Base-by-base conservation (phyloP, 2,329 filamentous ascomycete genomes). In the Alternaria burnsii region DNA sequence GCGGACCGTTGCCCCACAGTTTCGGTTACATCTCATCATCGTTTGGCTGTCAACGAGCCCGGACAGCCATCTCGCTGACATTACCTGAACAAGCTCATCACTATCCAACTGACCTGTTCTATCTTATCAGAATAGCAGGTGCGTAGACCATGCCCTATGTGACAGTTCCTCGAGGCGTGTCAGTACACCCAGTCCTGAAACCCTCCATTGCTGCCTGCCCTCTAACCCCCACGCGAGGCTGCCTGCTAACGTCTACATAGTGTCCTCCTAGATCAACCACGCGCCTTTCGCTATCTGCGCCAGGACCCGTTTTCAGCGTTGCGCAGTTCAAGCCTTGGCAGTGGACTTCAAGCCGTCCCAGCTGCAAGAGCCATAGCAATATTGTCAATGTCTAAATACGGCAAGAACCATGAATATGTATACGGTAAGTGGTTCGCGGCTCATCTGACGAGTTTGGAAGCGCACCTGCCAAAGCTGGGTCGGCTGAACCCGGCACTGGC, bases 341-440 rank as follows among this genome's bases (percentile, higher is more conserved):
- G 70, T 79, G 84, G 87, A 84, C 81, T 87, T 82, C 81, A 83
- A 85, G 76, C 83, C 66, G 71, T 66, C 51, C 62, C 65, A 46
- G 68, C 69, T 68, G 72, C 68, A 71, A 67, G 72, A 67, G 68
- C 67, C 65, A 69, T 65, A 78, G 78, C 82, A 78, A 79, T 88
- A 73, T 82, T 91, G 81, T 88, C 90, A 81, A 94, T 94, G 91
- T 90, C 91, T 79, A 89, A 89, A 81, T 94, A 93, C 85, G 84
- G 86, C 75, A 97, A 96, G 82, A 81, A 88, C 60, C 88, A 91
- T 79, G 85, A 90, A 79, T 90, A 90, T 79, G 87, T 94, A 83
- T 91, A 94, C 81, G 91, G 93, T 96, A 84, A 83, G 92, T 89
- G 60, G 62, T 62, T 48, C 68, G 70, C 63, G 65, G 78, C 80